Conservation (phyloP, 176 grass and related monocot species). For the Raddia guianensis region DNA sequence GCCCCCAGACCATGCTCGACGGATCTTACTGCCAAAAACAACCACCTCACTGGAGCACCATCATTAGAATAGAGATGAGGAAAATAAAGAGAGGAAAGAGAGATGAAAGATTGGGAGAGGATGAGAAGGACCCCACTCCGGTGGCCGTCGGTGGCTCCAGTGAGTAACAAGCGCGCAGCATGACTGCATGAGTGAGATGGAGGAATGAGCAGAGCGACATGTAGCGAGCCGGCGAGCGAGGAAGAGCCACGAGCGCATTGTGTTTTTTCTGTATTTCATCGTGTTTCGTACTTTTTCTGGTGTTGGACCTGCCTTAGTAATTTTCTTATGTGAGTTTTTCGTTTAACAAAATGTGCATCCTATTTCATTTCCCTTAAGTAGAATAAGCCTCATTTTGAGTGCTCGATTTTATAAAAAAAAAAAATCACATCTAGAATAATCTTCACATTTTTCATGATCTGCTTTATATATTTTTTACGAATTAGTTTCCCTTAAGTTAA, state of each 20-base stretch:
- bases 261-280: neutral
- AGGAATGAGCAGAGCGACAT: no score
- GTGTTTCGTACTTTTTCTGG: neutral
- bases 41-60: no score
- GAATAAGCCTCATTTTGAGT: conserved; percentile 7
- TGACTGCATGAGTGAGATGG: no score
- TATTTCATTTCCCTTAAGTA: conserved; percentile 1
- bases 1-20: no score
- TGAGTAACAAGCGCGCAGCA: no score
- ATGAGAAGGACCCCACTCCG: no score
- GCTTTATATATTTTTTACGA: neutral
- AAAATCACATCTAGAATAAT: conserved; percentile 21
- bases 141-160: no score
- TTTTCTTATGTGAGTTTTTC: neutral
- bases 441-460: neutral
- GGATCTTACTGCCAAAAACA: no score
- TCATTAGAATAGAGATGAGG: no score
- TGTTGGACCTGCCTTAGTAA: neutral
- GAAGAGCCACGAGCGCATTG: neutral
- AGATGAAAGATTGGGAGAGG: no score
- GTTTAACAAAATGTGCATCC: neutral
- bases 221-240: no score
- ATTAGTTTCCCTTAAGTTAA: neutral
- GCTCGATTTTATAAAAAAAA: neutral
- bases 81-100: no score